Evolutionary conservation across 371 early-diverging fungal genomes (phyloP).

Genomic region (Syncephalastrum contaminatum): DNA sequence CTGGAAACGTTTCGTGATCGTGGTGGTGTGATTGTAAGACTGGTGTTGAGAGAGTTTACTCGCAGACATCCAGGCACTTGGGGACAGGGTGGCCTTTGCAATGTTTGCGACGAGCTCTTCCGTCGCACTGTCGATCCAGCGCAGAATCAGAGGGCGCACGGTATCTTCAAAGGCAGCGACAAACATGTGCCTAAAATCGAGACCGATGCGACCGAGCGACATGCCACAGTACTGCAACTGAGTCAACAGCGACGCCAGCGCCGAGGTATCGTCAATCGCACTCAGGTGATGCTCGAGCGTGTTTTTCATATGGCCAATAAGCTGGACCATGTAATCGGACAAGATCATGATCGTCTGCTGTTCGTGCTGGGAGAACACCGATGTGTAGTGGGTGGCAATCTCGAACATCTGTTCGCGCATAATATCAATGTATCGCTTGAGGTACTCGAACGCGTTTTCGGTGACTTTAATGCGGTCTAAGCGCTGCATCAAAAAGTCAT

Average conservation of each 20-base stretch:
- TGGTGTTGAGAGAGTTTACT: slow-evolving; percentile 18
- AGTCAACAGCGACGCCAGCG: slow-evolving; percentile 64
- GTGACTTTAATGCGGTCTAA: slow-evolving; percentile 38
- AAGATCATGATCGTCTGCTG: slow-evolving; percentile 33
- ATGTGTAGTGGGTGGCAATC: slow-evolving; percentile 78
- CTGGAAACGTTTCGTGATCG: slow-evolving; percentile 1
- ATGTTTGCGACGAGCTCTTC: slow-evolving; percentile 41
- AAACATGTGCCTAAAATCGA: slow-evolving; percentile 73
- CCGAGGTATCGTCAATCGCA: slow-evolving; percentile 62
- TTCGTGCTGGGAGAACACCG: slow-evolving; percentile 70
- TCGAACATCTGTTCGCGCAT: slow-evolving; percentile 81
- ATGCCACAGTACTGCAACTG: slow-evolving; percentile 85
- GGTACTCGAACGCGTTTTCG: slow-evolving; percentile 59
- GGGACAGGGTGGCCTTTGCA: slow-evolving; percentile 24
- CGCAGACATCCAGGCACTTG: slow-evolving; percentile 53
- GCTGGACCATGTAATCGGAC: slow-evolving; percentile 55
- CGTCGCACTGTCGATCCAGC: slow-evolving; percentile 49
- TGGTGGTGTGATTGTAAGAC: slow-evolving; percentile 1
- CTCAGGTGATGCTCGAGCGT: slow-evolving; percentile 41
- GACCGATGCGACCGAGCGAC: slow-evolving; percentile 77
- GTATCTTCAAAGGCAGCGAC: slow-evolving; percentile 64
- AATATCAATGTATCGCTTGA: slow-evolving; percentile 75
- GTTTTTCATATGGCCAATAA: slow-evolving; percentile 33
- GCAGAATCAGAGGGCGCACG: slow-evolving; percentile 53
- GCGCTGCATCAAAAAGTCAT: slow-evolving; percentile 58